Conservation (phyloP, 441 rosid genomes). For the Bocquillonia castaneifolia region DNA sequence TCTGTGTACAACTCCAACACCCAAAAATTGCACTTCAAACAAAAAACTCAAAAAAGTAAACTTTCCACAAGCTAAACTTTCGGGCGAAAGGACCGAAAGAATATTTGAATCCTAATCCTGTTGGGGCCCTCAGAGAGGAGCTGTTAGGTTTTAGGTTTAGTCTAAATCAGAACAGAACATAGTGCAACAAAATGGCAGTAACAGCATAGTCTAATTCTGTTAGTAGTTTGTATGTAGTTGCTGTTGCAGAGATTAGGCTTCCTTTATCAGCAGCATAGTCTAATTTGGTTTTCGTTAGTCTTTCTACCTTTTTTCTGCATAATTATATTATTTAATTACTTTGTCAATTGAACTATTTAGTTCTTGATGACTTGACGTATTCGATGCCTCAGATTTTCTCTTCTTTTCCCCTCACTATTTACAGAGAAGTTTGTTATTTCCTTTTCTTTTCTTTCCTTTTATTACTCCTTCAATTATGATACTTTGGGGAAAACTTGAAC, state of each 20-base stretch:
- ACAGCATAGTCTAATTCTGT: no score
- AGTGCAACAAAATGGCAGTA: neutral
- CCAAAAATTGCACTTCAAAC: neutral
- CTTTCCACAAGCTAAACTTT: neutral
- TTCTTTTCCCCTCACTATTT: no score
- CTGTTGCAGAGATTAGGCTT: neutral
- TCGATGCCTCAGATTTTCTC: neutral
- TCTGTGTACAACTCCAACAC: neutral
- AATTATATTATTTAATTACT: neutral
- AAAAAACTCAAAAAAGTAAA: neutral
- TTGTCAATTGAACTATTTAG: neutral
- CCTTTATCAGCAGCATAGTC: neutral
- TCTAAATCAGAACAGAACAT: neutral
- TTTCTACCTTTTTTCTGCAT: neutral
- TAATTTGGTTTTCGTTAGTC: neutral
- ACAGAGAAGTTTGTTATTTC: no score
- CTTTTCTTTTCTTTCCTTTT: neutral
- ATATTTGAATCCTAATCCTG: neutral
- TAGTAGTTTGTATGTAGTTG: no score
- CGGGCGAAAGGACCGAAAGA: neutral
- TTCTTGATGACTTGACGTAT: no score
- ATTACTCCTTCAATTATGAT: neutral
- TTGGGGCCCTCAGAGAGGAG: neutral
- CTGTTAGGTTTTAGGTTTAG: neutral
- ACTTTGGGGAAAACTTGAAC: neutral